These are phyloP conservation scores for Triadica sebifera DNA, from an alignment of 345 rosid species.

Conservation along the genomic window DNA sequence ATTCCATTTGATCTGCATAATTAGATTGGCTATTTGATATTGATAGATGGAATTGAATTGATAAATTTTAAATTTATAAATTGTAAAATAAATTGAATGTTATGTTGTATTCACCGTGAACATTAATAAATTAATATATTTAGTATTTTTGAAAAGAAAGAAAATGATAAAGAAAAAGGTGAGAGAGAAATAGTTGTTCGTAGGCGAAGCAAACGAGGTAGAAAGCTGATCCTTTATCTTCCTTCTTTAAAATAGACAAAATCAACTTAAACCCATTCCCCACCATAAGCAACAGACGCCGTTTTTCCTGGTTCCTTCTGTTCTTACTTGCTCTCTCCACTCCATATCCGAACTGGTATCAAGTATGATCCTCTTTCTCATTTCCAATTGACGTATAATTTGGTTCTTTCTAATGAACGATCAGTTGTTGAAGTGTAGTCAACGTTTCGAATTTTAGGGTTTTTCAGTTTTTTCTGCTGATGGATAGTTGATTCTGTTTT, in stretches of 20 bases:
- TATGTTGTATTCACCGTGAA: too few relatives aligned
- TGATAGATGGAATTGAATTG: too few relatives aligned
- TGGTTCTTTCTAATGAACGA: not conserved
- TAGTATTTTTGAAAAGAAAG: too few relatives aligned
- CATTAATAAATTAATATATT: too few relatives aligned
- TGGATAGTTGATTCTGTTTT: not conserved
- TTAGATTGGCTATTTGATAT: too few relatives aligned
- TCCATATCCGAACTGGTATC: not conserved
- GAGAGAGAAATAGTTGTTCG: too few relatives aligned
- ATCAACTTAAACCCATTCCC: not conserved
- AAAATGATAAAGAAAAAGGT: too few relatives aligned
- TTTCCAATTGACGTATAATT: not conserved
- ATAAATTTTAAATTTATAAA: too few relatives aligned
- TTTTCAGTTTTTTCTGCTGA: not conserved
- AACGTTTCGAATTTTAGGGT: constrained; percentile 18
- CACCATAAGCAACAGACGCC: not conserved
- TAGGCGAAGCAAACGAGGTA: constrained; percentile 22
- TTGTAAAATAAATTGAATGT: too few relatives aligned
- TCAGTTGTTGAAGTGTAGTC: constrained; percentile 13
- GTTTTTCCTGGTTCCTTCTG: not conserved
- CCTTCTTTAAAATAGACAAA: not conserved
- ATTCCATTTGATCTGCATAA: too few relatives aligned
- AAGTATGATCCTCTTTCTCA: constrained; percentile 2
- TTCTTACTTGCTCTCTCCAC: not conserved
- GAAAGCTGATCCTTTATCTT: constrained; percentile 24